Percentiles rank a stretch among this genome's conserved stretches.
Conservation (phyloP, 768 basidiomycete genomes). For the Auricularia heimuer region DNA sequence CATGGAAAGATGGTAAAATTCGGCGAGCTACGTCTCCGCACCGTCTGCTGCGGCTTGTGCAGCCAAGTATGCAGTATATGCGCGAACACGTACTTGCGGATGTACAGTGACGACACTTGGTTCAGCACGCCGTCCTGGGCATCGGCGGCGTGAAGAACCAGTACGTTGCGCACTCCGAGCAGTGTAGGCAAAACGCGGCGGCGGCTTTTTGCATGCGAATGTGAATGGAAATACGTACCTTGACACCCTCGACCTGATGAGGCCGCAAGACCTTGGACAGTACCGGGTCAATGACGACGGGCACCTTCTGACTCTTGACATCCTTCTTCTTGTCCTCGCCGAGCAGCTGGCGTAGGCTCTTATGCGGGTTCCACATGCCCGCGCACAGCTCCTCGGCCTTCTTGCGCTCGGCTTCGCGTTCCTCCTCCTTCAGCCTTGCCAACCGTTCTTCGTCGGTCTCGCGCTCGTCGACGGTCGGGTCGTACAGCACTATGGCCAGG, state of each 20-base stretch:
- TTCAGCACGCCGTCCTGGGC: too few species aligned
- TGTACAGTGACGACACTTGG: too few species aligned
- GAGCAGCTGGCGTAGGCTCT: constrained; percentile 70
- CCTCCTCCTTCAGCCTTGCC: constrained; percentile 65
- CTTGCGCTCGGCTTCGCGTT: constrained; percentile 48
- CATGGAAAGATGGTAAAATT: too few species aligned
- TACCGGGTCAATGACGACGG: constrained; percentile 92
- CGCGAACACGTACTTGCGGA: too few species aligned
- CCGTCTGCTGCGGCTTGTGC: too few species aligned
- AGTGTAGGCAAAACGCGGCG: too few species aligned
- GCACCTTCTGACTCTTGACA: constrained; percentile 63
- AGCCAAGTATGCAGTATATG: too few species aligned
- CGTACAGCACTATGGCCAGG: constrained; percentile 94
- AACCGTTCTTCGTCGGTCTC: constrained; percentile 82
- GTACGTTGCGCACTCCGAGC: too few species aligned
- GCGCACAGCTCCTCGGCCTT: constrained; percentile 61
- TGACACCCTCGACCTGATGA: constrained; percentile 97
- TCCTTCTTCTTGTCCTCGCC: constrained; percentile 66
- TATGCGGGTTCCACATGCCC: constrained; percentile 83
- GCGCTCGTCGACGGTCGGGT: constrained; percentile 88
- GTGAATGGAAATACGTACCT: constrained; percentile 41
- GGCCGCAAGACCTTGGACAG: constrained; percentile 83
- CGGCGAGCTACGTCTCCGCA: too few species aligned
- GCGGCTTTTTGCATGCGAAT: neutral
- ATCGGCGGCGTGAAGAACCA: too few species aligned